phyloP scores from a whole-genome alignment of 352 stramenopile genomes.

The Pythium periplocum region DNA sequence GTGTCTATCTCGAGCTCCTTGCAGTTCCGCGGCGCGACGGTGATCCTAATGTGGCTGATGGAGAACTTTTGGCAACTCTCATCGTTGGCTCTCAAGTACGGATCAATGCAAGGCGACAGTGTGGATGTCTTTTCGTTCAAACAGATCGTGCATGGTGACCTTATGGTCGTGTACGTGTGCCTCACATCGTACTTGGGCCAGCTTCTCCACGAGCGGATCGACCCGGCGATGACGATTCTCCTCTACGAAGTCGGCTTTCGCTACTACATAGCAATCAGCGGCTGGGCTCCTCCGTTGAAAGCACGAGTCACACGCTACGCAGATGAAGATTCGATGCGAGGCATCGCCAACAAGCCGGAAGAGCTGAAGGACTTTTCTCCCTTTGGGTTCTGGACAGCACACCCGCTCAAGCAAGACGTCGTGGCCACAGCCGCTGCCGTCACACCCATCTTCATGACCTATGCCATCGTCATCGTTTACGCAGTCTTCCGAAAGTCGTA shows the following conservation, averaged over 20 bases:
- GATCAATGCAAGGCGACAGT: background rate
- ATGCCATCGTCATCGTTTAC: slow-evolving; percentile 16
- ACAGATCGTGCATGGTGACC: slow-evolving; percentile 21
- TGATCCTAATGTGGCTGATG: slow-evolving; percentile 34
- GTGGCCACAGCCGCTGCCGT: slow-evolving; percentile 1
- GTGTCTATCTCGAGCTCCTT: slow-evolving; percentile 33
- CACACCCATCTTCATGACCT: slow-evolving; percentile 8
- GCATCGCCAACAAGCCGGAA: slow-evolving; percentile 9
- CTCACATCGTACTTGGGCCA: slow-evolving; percentile 25
- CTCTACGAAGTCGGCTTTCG: slow-evolving; percentile 15
- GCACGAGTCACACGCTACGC: slow-evolving; percentile 17
- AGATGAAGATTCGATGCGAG: slow-evolving; percentile 9
- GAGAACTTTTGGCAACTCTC: slow-evolving; percentile 41
- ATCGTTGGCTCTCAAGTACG: slow-evolving; percentile 27
- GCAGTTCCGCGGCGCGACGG: slow-evolving; percentile 22
- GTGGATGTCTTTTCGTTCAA: slow-evolving; percentile 12
- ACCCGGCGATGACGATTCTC: slow-evolving; percentile 21
- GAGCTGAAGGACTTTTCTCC: slow-evolving; percentile 17
- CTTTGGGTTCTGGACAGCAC: slow-evolving; percentile 19
- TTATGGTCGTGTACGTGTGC: slow-evolving; percentile 35
- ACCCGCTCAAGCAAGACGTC: background rate
- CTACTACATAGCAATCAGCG: slow-evolving; percentile 12
- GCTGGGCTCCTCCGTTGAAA: slow-evolving; percentile 5
- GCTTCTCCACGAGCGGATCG: slow-evolving; percentile 23
- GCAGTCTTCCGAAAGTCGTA: slow-evolving; percentile 21